phyloP scores from a whole-genome alignment of 2,329 filamentous ascomycete species.

The Cordyceps pruinosa region DNA sequence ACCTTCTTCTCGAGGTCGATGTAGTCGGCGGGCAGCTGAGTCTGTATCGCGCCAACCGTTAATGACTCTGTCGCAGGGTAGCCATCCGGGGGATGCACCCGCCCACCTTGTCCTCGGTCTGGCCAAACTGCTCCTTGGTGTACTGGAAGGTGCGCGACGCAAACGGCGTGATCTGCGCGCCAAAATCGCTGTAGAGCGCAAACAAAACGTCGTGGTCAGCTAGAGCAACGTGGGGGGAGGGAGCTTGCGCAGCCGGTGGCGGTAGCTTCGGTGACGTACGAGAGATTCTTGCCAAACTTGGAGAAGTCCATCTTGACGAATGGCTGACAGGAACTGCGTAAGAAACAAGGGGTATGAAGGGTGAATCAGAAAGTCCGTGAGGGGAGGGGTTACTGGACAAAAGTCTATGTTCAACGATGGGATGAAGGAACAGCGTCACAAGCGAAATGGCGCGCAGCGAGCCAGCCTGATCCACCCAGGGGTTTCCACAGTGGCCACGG shows the following conservation, averaged over 20 bases:
- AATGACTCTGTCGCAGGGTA: not conserved
- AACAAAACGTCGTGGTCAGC: not conserved
- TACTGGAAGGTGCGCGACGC: conserved; percentile 93
- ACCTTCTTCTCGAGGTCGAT: conserved; percentile 98
- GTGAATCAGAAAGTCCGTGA: not conserved
- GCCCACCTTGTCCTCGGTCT: conserved; percentile 85
- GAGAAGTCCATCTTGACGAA: conserved; percentile 50
- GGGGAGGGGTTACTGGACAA: not conserved
- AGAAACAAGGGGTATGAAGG: conserved; percentile 6
- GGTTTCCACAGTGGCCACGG: conserved; percentile 10
- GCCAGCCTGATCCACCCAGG: conserved; percentile 17
- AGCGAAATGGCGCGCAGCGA: conserved; percentile 22
- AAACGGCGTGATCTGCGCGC: conserved; percentile 83
- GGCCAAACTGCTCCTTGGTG: conserved; percentile 94
- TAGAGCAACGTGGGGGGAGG: conserved; percentile 5
- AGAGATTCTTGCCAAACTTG: conserved; percentile 49
- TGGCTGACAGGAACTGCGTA: conserved; percentile 12
- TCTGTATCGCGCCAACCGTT: conserved; percentile 44
- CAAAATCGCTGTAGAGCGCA: conserved; percentile 43
- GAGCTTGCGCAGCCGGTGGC: conserved; percentile 1
- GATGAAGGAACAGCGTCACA: conserved; percentile 25
- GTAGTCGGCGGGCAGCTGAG: conserved; percentile 93
- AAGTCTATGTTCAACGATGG: not conserved
- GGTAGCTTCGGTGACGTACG: conserved; percentile 32
- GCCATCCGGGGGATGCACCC: not conserved